phyloP scores from a whole-genome alignment of 2,329 filamentous ascomycete species.

The Westerdykella sp. region DNA sequence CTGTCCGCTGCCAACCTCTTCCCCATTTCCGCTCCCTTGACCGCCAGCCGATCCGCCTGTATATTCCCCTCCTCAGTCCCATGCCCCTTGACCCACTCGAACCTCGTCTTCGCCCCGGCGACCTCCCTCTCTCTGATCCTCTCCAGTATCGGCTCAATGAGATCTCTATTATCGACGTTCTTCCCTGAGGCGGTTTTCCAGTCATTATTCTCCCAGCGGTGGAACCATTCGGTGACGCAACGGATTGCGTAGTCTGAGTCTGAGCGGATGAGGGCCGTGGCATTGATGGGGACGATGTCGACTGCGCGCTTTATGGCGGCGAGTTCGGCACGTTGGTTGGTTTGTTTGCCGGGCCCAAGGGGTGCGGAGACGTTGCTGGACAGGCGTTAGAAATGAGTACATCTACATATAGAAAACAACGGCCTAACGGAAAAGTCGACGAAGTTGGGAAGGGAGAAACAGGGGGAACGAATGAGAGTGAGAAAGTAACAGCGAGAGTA shows the following conservation, averaged over 20 bases:
- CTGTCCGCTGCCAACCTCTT: neutral
- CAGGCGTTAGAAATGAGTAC: conserved; percentile 2
- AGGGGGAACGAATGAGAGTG: conserved; percentile 4
- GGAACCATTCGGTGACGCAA: conserved; percentile 79
- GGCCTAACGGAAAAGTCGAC: too few relatives aligned
- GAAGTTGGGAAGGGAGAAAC: conserved; percentile 9
- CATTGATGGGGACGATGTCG: conserved; percentile 62
- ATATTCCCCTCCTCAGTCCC: conserved; percentile 65
- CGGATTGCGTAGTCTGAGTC: conserved; percentile 89
- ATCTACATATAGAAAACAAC: neutral
- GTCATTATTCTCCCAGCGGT: conserved; percentile 65
- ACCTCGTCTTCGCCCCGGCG: conserved; percentile 53
- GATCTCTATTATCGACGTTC: conserved; percentile 77
- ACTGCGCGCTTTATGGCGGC: conserved; percentile 80
- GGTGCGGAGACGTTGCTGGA: conserved; percentile 67
- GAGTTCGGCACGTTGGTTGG: conserved; percentile 94
- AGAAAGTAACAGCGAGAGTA: conserved; percentile 1
- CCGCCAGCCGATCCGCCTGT: conserved; percentile 73
- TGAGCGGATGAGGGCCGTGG: conserved; percentile 70
- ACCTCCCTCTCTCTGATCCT: conserved; percentile 63
- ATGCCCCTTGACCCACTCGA: conserved; percentile 91
- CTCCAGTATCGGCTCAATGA: conserved; percentile 66
- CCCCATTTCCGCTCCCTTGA: conserved; percentile 50
- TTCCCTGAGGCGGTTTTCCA: conserved; percentile 71
- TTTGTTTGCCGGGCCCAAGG: conserved; percentile 68